These are phyloP conservation scores for Hygrophorus pudorinus DNA, from an alignment of 768 basidiomycete genomes.

Conservation along the genomic window DNA sequence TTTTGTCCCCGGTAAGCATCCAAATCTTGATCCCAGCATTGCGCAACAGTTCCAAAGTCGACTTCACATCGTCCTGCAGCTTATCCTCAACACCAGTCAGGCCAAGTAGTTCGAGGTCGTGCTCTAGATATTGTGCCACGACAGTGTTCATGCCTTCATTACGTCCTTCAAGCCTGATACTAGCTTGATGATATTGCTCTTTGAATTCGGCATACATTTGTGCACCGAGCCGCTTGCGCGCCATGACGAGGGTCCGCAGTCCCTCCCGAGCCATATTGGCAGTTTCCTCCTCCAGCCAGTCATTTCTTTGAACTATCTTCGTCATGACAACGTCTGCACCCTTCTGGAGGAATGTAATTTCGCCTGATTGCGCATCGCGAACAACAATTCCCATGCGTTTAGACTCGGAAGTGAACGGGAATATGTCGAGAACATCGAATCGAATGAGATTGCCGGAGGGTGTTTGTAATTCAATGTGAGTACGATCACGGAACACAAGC, in stretches of 20 bases:
- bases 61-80: conserved; percentile 93
- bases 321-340: conserved; percentile 99
- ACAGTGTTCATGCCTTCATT: conserved; percentile 75
- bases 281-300: conserved; percentile 98
- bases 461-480: conserved; percentile 75
- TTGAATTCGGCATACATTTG: conserved; percentile 72
- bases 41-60: conserved; percentile 82
- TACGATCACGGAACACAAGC: conserved; percentile 82
- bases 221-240: conserved; percentile 61
- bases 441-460: conserved; percentile 52
- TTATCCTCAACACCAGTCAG: conserved; percentile 99
- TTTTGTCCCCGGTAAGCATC: conserved; percentile 99
- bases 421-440: conserved; percentile 88
- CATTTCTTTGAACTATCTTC: conserved; percentile 88
- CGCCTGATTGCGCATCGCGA: conserved; percentile 62
- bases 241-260: conserved; percentile 88
- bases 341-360: conserved; percentile 88
- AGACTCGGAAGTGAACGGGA: conserved; percentile 97
- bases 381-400: conserved; percentile 99
- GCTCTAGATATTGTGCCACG: conserved; percentile 70
- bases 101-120: conserved; percentile 84
- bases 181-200: conserved; percentile 61
- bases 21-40: conserved; percentile 99
- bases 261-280: conserved; percentile 99
- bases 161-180: conserved; percentile 66